A percentile compares a stretch with the other conserved stretches of the same genome.
These are phyloP conservation scores for Massarina eburnea DNA, from an alignment of 2,329 filamentous ascomycete genomes.

Conservation along the genomic window DNA sequence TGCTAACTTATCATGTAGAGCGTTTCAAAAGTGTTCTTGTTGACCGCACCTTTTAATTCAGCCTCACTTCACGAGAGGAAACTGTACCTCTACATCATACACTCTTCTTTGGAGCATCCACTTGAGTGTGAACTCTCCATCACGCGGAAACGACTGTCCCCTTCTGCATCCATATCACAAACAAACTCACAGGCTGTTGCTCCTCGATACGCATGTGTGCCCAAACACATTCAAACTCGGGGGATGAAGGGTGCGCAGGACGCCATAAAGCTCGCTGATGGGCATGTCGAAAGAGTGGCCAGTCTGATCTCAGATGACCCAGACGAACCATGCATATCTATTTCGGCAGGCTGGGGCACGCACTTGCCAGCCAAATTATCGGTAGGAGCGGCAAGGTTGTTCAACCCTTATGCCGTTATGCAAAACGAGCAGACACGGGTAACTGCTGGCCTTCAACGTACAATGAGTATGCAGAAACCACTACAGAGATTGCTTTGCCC, in stretches of 20 bases:
- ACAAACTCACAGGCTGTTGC: conserved; percentile 20
- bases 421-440: conserved; percentile 25
- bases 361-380: conserved; percentile 33
- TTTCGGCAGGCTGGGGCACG: conserved; percentile 41
- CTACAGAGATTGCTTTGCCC: conserved; percentile 27
- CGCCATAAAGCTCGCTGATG: conserved; percentile 35
- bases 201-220: conserved; percentile 39
- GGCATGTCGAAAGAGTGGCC: conserved; percentile 34
- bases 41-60: conserved; percentile 40
- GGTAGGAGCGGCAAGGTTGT: conserved; percentile 32
- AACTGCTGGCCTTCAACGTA: conserved; percentile 39
- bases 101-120: conserved; percentile 33
- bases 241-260: conserved; percentile 30
- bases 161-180: conserved; percentile 30
- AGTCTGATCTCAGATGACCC: conserved; percentile 25
- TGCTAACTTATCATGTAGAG: conserved; percentile 9
- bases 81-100: conserved; percentile 41
- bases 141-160: conserved; percentile 37
- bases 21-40: conserved; percentile 28
- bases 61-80: conserved; percentile 40
- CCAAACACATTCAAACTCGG: conserved; percentile 29
- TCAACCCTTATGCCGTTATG: conserved; percentile 36
- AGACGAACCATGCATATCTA: conserved; percentile 24
- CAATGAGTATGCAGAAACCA: conserved; percentile 24
- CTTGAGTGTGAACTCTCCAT: conserved; percentile 42